These are phyloP conservation scores for Fusarium ambrosium DNA, from an alignment of 2,329 filamentous ascomycete species.

Conservation along the genomic window DNA sequence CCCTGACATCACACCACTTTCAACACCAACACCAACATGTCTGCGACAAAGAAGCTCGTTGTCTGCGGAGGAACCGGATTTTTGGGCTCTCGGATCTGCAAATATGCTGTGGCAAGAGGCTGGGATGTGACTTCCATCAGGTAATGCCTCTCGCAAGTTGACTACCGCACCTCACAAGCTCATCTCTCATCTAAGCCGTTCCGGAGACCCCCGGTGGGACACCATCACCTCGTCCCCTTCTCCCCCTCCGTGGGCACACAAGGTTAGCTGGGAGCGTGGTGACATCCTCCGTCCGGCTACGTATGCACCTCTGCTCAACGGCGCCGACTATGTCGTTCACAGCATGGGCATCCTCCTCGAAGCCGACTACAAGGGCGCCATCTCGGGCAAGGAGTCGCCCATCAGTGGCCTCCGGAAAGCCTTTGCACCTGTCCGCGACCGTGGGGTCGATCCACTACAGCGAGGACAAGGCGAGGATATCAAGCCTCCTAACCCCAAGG, in stretches of 20 bases:
- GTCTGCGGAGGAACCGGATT: slow-evolving; percentile 97
- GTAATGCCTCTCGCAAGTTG: slow-evolving; percentile 60
- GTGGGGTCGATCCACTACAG: slow-evolving; percentile 78
- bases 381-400: slow-evolving; percentile 87
- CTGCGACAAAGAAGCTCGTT: slow-evolving; percentile 81
- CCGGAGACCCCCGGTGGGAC: slow-evolving; percentile 89
- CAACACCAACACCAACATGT: slow-evolving; percentile 56
- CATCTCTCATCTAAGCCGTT: slow-evolving; percentile 72
- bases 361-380: slow-evolving; percentile 95
- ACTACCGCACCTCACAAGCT: slow-evolving; percentile 18
- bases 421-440: slow-evolving; percentile 76
- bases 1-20: slow-evolving; percentile 40
- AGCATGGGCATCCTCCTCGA: slow-evolving; percentile 96
- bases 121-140: slow-evolving; percentile 96
- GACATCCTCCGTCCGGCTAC: slow-evolving; percentile 87
- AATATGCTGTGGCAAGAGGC: slow-evolving; percentile 84
- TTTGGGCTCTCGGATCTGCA: slow-evolving; percentile 89
- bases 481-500: slow-evolving; percentile 74
- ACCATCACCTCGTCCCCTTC: slow-evolving; percentile 77
- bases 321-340: slow-evolving; percentile 89
- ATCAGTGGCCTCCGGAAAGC: slow-evolving; percentile 82
- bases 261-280: slow-evolving; percentile 88
- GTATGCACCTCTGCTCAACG: slow-evolving; percentile 81
- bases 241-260: slow-evolving; percentile 83
- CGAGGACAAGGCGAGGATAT: slow-evolving; percentile 71